Conservation (phyloP, 2,329 filamentous ascomycete species). For the Fusarium ramigenum region DNA sequence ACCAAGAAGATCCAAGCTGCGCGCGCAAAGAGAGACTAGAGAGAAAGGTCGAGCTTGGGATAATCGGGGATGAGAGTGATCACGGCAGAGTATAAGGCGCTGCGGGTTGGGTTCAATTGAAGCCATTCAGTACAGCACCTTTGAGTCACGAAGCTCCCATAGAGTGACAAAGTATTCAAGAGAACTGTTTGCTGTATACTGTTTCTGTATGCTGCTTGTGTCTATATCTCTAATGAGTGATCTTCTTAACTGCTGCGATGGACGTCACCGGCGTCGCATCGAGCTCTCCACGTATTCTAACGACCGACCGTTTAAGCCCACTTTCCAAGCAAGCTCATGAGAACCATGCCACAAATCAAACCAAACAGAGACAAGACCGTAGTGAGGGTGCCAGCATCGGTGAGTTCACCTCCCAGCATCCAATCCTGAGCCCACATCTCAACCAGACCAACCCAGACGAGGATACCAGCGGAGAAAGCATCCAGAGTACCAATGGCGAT, state of each 20-base stretch:
- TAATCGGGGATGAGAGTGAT: not conserved
- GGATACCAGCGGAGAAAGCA: slow-evolving; percentile 77
- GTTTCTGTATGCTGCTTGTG: not conserved
- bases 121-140: too few species aligned
- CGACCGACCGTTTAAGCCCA: slow-evolving; percentile 65
- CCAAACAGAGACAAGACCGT: slow-evolving; percentile 61
- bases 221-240: not conserved
- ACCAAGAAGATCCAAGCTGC: slow-evolving; percentile 38
- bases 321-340: slow-evolving; percentile 80
- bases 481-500: slow-evolving; percentile 78
- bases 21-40: slow-evolving; percentile 37
- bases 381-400: slow-evolving; percentile 57
- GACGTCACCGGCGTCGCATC: not conserved
- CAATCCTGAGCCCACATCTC: slow-evolving; percentile 84
- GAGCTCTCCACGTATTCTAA: not conserved
- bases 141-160: not conserved
- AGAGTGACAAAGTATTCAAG: not conserved
- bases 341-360: slow-evolving; percentile 68
- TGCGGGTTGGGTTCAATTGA: not conserved
- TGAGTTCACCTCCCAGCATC: slow-evolving; percentile 66
- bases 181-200: not conserved
- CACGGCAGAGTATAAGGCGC: not conserved
- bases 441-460: slow-evolving; percentile 80
- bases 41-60: not conserved
- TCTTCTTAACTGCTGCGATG: not conserved